Base-by-base conservation (phyloP, 495 filamentous ascomycete genomes). In the Tetracladium marchalianum region DNA sequence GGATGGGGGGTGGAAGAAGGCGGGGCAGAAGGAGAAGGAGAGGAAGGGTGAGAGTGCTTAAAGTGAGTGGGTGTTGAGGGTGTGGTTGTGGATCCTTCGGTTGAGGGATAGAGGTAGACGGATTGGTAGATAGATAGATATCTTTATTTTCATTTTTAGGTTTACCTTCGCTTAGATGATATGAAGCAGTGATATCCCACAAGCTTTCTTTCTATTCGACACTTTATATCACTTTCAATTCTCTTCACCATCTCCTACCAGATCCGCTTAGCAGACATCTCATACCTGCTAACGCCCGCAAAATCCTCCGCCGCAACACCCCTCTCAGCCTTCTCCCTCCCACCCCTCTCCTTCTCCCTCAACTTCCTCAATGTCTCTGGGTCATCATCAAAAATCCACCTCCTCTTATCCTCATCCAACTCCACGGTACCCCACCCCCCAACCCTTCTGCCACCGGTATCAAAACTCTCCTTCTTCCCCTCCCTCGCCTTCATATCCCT, bases 181-280 rank as follows among this genome's bases (percentile, higher is more conserved):
- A 1, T 1, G 27, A 18, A 2, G 39, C 18, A 42, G 1, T 27
- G n/a, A n/a, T n/a, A n/a, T n/a, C n/a, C n/a, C n/a, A n/a, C n/a
- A n/a, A n/a, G n/a, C n/a, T n/a, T n/a, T n/a, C n/a, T n/a, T n/a
- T n/a, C n/a, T n/a, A n/a, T 37, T 37, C 35, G 16, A 39, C 16
- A 4, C 1, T 18, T 11, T 17, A 39, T 17, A 7, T 39, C 17
- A 10, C 10, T 39, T 17, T 13, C 9, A 4, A 39, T 39, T 17
- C n/a, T n/a, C n/a, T n/a, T n/a, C n/a, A n/a, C n/a, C 5, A 39
- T 5, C 15, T 17, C 12, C 58, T 51, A 93, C 87, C 89, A 95
- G 59, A 95, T 95, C 64, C 90, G 72, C 70, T 95, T 95, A 5
- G 85, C 88, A 56, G 83, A 78, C 92, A 97, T 95, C 55, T 81